Conservation (phyloP, 139 green algal species). For the Microglena sp. region DNA sequence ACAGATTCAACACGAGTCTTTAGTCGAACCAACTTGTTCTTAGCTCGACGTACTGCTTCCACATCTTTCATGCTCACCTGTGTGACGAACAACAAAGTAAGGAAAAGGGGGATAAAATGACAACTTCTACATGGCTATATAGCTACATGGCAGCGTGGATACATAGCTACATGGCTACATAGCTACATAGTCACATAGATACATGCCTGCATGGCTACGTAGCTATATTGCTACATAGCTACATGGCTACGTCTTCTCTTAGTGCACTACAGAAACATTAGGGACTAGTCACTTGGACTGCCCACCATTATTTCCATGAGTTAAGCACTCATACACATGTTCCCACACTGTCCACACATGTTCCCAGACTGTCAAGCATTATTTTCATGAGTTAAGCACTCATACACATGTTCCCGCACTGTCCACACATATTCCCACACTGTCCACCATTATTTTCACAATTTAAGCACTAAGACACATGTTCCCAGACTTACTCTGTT, state of each 20-base stretch:
- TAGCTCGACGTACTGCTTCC: conserved; percentile 79
- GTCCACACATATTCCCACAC: no score
- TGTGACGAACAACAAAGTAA: no score
- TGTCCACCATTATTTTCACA: no score
- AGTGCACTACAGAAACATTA: no score
- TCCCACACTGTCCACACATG: no score
- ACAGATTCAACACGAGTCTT: conserved; percentile 43
- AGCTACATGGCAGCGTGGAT: not conserved
- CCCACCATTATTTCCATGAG: no score
- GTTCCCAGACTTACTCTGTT: not conserved
- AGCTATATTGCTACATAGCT: not conserved
- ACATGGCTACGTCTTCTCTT: not conserved
- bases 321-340: no score
- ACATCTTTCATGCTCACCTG: conserved; percentile 64
- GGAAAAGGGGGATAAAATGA: not conserved
- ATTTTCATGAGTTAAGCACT: no score
- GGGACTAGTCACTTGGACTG: no score
- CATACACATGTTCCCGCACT: no score
- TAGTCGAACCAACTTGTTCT: conserved; percentile 58
- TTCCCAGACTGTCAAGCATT: no score
- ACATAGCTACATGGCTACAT: not conserved
- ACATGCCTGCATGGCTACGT: not conserved
- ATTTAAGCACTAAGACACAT: no score
- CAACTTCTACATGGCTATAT: not conserved
- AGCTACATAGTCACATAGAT: not conserved